These are phyloP conservation scores for Drechmeria coniospora DNA, from an alignment of 2,329 filamentous ascomycete species.

Conservation along the genomic window DNA sequence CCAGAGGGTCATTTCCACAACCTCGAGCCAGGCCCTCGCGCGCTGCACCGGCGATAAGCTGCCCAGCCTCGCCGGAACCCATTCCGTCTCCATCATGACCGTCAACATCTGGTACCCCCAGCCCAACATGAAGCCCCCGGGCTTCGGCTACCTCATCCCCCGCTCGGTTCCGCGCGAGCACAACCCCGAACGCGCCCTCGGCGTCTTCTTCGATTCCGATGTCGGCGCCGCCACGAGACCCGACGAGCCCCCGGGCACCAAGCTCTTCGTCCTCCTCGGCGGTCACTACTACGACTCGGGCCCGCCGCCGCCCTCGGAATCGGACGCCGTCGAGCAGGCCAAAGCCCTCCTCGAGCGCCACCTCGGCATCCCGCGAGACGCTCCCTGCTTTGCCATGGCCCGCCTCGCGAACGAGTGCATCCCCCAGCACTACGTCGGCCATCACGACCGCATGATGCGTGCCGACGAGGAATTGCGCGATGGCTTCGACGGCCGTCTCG, in stretches of 20 bases:
- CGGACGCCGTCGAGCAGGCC: slow-evolving; percentile 56
- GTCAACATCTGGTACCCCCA: slow-evolving; percentile 76
- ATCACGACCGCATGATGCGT: slow-evolving; percentile 43
- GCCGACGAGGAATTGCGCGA: slow-evolving; percentile 38
- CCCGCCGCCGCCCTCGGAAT: slow-evolving; percentile 35
- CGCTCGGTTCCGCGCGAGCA: slow-evolving; percentile 51
- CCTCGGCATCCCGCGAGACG: slow-evolving; percentile 46
- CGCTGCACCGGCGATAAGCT: slow-evolving; percentile 21
- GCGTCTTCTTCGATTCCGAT: slow-evolving; percentile 83
- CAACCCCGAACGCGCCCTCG: slow-evolving; percentile 72
- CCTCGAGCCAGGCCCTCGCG: slow-evolving; percentile 33
- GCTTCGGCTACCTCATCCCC: slow-evolving; percentile 89
- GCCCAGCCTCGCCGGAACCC: slow-evolving; percentile 34
- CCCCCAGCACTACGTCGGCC: slow-evolving; percentile 77
- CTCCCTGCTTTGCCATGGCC: slow-evolving; percentile 45
- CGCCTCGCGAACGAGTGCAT: slow-evolving; percentile 56
- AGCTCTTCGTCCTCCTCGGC: slow-evolving; percentile 86
- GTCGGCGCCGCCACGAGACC: slow-evolving; percentile 26
- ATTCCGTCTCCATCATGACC: slow-evolving; percentile 72
- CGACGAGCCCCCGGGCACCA: slow-evolving; percentile 51
- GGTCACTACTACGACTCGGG: slow-evolving; percentile 65
- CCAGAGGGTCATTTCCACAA: slow-evolving; percentile 50
- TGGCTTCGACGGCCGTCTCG: slow-evolving; percentile 46
- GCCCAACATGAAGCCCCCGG: slow-evolving; percentile 46
- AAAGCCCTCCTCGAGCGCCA: slow-evolving; percentile 56